phyloP scores from a whole-genome alignment of 768 basidiomycete genomes.

The Dendrothele bispora region DNA sequence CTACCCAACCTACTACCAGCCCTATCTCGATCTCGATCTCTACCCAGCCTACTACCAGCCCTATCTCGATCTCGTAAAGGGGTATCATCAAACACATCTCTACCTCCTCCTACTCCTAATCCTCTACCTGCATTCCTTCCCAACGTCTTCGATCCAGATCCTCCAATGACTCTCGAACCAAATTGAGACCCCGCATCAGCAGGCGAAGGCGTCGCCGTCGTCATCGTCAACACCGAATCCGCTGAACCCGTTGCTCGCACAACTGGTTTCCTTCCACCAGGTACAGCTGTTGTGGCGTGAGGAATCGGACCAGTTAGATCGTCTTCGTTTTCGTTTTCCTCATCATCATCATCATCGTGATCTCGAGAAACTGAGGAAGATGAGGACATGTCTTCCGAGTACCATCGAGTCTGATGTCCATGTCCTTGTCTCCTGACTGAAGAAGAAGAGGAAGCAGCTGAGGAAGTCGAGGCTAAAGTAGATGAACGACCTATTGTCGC shows the following conservation, averaged over 20 bases:
- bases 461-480: too few species aligned
- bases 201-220: not conserved
- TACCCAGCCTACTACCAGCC: slow-evolving; percentile 5
- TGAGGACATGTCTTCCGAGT: slow-evolving; percentile 42
- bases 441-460: too few species aligned
- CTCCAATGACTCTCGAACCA: slow-evolving; percentile 15
- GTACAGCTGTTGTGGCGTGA: slow-evolving; percentile 37
- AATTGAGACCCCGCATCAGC: too few species aligned
- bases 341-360: slow-evolving; percentile 24
- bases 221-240: slow-evolving; percentile 63
- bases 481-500: not conserved
- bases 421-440: too few species aligned
- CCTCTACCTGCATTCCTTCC: slow-evolving; percentile 3
- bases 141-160: slow-evolving; percentile 14
- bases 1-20: too few species aligned
- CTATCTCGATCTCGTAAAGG: slow-evolving; percentile 3
- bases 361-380: slow-evolving; percentile 17
- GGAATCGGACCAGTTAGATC: slow-evolving; percentile 33
- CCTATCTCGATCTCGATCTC: slow-evolving; percentile 25
- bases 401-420: slow-evolving; percentile 53
- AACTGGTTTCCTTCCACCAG: slow-evolving; percentile 55
- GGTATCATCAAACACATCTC: slow-evolving; percentile 22
- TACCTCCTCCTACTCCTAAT: slow-evolving; percentile 8
- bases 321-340: slow-evolving; percentile 9
- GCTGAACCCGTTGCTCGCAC: slow-evolving; percentile 68